Conservation (phyloP, 345 rosid genomes). For the Orychophragmus violaceus region DNA sequence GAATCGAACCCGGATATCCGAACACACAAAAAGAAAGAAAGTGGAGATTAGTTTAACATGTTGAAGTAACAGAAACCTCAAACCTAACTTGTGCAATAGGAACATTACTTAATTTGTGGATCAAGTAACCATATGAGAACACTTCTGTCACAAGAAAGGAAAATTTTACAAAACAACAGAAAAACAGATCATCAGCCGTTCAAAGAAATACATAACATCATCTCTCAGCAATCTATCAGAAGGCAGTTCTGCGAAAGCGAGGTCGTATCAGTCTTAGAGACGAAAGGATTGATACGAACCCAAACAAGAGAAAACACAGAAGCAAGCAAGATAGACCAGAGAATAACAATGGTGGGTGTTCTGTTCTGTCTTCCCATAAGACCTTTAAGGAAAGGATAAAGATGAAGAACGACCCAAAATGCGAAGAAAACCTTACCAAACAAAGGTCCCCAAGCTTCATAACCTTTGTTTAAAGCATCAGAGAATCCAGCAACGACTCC, state of each 20-base stretch:
- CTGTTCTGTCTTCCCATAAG: conserved; percentile 99
- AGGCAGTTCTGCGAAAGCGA: conserved; percentile 48
- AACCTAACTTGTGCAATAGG: not conserved
- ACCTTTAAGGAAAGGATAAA: conserved; percentile 97
- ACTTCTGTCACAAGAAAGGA: not conserved
- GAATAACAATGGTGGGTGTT: conserved; percentile 87
- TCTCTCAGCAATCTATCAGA: conserved; percentile 67
- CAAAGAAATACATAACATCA: not conserved
- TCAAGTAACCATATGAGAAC: conserved; percentile 1
- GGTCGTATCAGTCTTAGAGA: conserved; percentile 28
- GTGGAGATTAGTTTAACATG: not conserved
- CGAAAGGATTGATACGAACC: conserved; percentile 91
- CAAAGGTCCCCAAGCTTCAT: conserved; percentile 96
- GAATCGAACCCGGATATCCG: too few relatives aligned
- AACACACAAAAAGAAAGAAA: not conserved
- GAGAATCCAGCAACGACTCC: conserved; percentile 99
- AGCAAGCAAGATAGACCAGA: conserved; percentile 93
- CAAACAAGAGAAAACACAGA: conserved; percentile 94
- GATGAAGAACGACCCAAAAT: conserved; percentile 94
- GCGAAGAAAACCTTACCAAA: conserved; percentile 94
- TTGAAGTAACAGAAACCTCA: not conserved
- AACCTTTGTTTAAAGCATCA: conserved; percentile 93
- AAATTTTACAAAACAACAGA: not conserved
- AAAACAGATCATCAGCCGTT: not conserved
- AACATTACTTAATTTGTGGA: not conserved